These are phyloP conservation scores for Aspergillus flavus DNA, from an alignment of 2,329 filamentous ascomycete genomes.

Conservation along the genomic window DNA sequence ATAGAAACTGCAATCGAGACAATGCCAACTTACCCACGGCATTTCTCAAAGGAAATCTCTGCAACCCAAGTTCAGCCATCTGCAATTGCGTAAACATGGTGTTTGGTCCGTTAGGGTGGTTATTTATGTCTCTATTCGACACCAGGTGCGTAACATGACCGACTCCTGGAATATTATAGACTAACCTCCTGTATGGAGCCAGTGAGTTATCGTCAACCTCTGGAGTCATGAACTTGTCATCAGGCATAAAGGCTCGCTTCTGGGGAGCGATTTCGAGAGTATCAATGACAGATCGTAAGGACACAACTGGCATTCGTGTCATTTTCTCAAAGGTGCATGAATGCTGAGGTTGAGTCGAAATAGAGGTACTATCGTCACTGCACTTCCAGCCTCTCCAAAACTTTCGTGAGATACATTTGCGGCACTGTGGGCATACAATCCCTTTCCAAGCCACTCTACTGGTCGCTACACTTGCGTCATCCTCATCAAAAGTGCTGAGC, in stretches of 20 bases:
- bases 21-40: constrained; percentile 33
- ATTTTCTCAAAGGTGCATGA: constrained; percentile 53
- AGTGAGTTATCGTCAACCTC: constrained; percentile 33
- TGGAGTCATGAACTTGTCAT: constrained; percentile 30
- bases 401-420: constrained; percentile 62
- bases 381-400: constrained; percentile 67
- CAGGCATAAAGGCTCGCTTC: constrained; percentile 29
- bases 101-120: constrained; percentile 59
- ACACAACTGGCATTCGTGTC: constrained; percentile 25
- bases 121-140: constrained; percentile 57
- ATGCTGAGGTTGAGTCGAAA: constrained; percentile 36
- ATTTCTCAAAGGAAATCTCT: constrained; percentile 41
- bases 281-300: constrained; percentile 37
- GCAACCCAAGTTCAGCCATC: constrained; percentile 48
- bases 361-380: constrained; percentile 18
- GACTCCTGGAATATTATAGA: constrained; percentile 32
- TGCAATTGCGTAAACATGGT: constrained; percentile 61
- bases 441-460: constrained; percentile 61
- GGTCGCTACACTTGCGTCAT: constrained; percentile 47
- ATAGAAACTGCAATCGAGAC: not conserved
- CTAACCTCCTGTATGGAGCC: constrained; percentile 36
- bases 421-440: constrained; percentile 67
- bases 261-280: constrained; percentile 33
- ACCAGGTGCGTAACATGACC: constrained; percentile 60
- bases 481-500: constrained; percentile 40